A percentile compares a stretch with the other conserved stretches of the same genome.
Evolutionary conservation across 495 filamentous ascomycete species (phyloP).

Genomic region (Xylaria castorea): DNA sequence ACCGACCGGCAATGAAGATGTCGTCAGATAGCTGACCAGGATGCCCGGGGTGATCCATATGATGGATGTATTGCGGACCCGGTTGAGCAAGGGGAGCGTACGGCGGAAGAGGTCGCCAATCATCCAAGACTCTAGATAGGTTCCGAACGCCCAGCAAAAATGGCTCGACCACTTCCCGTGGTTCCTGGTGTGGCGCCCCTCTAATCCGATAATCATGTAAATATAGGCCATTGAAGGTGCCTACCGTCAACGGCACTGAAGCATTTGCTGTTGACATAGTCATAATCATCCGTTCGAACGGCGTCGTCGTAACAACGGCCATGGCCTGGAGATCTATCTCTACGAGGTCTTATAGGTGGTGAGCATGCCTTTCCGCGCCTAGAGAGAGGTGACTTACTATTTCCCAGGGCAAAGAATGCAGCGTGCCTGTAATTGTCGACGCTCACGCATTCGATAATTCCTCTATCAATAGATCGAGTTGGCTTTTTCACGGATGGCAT

Average conservation of each 20-base stretch:
- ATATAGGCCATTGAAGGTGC: conserved; percentile 82
- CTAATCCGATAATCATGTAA: conserved; percentile 76
- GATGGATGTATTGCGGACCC: conserved; percentile 81
- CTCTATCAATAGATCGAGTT: conserved; percentile 63
- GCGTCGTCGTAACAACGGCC: conserved; percentile 70
- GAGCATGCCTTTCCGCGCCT: conserved; percentile 29
- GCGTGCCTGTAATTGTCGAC: conserved; percentile 73
- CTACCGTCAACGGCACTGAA: conserved; percentile 80
- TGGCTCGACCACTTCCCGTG: conserved; percentile 43
- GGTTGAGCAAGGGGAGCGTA: conserved; percentile 82
- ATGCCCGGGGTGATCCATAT: conserved; percentile 65
- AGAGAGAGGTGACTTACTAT: conserved; percentile 52
- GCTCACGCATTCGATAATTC: conserved; percentile 82
- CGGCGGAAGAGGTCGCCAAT: conserved; percentile 50
- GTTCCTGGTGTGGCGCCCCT: conserved; percentile 31
- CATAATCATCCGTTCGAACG: conserved; percentile 83
- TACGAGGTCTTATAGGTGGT: conserved; percentile 62
- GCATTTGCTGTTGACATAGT: conserved; percentile 79
- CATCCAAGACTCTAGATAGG: not conserved
- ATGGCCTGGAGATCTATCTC: conserved; percentile 86
- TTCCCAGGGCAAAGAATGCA: conserved; percentile 80
- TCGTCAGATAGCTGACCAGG: conserved; percentile 61
- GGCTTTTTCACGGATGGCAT: conserved; percentile 27
- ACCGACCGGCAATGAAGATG: conserved; percentile 86
- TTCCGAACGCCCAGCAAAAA: conserved; percentile 7